Conservation (phyloP, 805 yeast species). For the Starmerella bombicola region DNA sequence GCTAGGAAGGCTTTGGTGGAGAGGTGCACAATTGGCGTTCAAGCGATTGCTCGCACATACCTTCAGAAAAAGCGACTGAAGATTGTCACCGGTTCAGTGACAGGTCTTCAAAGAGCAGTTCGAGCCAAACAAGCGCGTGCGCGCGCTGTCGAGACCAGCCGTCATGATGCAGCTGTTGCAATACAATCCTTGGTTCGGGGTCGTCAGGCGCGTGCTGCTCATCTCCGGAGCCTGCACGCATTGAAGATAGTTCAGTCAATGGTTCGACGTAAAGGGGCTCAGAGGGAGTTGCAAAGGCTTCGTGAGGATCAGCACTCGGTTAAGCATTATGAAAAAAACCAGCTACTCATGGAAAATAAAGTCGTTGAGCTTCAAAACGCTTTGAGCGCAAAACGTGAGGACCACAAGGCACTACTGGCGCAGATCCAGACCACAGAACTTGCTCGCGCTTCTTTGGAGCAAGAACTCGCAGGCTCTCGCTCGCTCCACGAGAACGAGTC, state of each 20-base stretch:
- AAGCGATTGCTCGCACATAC: slow-evolving; percentile 41
- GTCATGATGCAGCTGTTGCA: slow-evolving; percentile 49
- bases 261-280: slow-evolving; percentile 65
- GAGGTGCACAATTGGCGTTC: slow-evolving; percentile 57
- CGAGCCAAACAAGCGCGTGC: slow-evolving; percentile 43
- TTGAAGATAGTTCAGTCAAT: slow-evolving; percentile 65
- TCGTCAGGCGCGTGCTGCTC: slow-evolving; percentile 44
- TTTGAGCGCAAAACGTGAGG: slow-evolving; percentile 60
- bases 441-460: slow-evolving; percentile 7
- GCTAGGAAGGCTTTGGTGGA: slow-evolving; percentile 39
- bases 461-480: neutral
- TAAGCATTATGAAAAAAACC: slow-evolving; percentile 69
- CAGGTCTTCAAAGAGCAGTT: slow-evolving; percentile 44
- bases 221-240: slow-evolving; percentile 37
- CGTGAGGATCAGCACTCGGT: slow-evolving; percentile 88
- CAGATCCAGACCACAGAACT: slow-evolving; percentile 10
- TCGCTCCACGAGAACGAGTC: neutral
- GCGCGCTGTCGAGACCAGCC: slow-evolving; percentile 38
- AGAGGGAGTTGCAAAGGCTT: slow-evolving; percentile 46
- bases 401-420: slow-evolving; percentile 36
- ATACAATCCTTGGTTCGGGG: slow-evolving; percentile 72
- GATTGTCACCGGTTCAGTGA: slow-evolving; percentile 41
- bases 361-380: slow-evolving; percentile 86
- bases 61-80: slow-evolving; percentile 41
- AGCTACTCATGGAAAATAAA: slow-evolving; percentile 88